These are phyloP conservation scores for Ophiostoma triangulosporum DNA, from an alignment of 2,329 filamentous ascomycete species.

Conservation along the genomic window DNA sequence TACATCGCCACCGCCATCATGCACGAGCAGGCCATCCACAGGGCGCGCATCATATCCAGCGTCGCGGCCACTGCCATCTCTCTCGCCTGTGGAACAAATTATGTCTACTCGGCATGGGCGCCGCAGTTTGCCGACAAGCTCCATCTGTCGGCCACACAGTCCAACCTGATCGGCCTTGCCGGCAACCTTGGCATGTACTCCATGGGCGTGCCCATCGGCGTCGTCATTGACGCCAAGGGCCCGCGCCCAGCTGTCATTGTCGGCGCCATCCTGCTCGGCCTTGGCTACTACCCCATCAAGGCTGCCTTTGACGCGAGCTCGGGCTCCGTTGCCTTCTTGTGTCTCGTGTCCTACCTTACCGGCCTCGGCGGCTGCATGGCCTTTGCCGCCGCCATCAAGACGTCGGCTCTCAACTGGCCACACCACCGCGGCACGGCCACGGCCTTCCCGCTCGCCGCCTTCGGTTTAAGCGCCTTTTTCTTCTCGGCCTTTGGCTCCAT, in stretches of 20 bases:
- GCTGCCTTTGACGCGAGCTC: constrained; percentile 58
- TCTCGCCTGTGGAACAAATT: constrained; percentile 88
- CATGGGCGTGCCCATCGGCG: constrained; percentile 74
- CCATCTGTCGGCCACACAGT: constrained; percentile 79
- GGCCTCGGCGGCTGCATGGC: constrained; percentile 82
- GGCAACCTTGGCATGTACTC: constrained; percentile 93
- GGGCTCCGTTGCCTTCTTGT: constrained; percentile 49
- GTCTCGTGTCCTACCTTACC: constrained; percentile 73
- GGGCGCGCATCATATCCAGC: constrained; percentile 66
- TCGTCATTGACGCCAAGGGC: constrained; percentile 72
- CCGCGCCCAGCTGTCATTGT: constrained; percentile 65
- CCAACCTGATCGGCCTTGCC: constrained; percentile 75
- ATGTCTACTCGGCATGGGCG: constrained; percentile 96
- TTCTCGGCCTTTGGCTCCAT: constrained; percentile 71
- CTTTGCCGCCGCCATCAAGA: constrained; percentile 80
- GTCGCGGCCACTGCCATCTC: constrained; percentile 74
- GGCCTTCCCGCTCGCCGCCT: constrained; percentile 82
- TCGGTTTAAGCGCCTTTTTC: constrained; percentile 91
- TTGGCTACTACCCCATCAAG: constrained; percentile 80
- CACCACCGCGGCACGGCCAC: constrained; percentile 85
- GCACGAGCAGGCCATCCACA: constrained; percentile 11
- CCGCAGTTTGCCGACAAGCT: constrained; percentile 85
- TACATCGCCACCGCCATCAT: constrained; percentile 4
- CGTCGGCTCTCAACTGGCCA: constrained; percentile 81
- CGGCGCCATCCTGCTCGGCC: constrained; percentile 57